Evolutionary conservation across 257 asterid genomes (phyloP).

Genomic region (Nicotiana tomentosiformis): DNA sequence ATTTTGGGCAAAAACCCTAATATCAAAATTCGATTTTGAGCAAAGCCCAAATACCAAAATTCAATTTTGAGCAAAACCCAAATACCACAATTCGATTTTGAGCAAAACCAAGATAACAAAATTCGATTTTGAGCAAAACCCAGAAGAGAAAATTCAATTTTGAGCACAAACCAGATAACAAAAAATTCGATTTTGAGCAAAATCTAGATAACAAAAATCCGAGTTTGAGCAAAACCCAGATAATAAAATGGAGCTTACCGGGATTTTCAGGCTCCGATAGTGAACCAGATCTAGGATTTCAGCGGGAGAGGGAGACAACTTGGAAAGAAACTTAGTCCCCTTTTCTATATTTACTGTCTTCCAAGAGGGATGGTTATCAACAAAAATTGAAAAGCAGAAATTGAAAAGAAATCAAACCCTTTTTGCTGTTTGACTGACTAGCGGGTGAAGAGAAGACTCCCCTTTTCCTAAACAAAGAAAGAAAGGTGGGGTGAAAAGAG

Average conservation of each 20-base stretch:
- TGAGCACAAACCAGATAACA: neutral
- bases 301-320: constrained; percentile 22
- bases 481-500: no score
- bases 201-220: no score
- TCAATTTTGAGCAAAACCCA: neutral
- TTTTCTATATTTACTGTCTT: no score
- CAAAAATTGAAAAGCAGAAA: no score
- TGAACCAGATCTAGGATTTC: constrained; percentile 59
- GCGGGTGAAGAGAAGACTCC: neutral
- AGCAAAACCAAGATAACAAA: neutral
- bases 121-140: neutral
- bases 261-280: constrained; percentile 30
- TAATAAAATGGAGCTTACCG: neutral
- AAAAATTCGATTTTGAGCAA: no score
- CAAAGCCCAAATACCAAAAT: neutral
- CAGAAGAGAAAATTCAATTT: neutral
- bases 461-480: neutral
- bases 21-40: neutral
- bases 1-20: neutral
- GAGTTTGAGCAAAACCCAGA: constrained; percentile 7
- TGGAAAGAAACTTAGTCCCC: no score
- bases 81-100: neutral
- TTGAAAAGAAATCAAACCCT: neutral
- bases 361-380: no score
- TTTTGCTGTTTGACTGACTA: neutral